A percentile compares a stretch with the other conserved stretches of the same genome.
These are phyloP conservation scores for Amanita rimosa DNA, from an alignment of 768 basidiomycete genomes.

Conservation along the genomic window DNA sequence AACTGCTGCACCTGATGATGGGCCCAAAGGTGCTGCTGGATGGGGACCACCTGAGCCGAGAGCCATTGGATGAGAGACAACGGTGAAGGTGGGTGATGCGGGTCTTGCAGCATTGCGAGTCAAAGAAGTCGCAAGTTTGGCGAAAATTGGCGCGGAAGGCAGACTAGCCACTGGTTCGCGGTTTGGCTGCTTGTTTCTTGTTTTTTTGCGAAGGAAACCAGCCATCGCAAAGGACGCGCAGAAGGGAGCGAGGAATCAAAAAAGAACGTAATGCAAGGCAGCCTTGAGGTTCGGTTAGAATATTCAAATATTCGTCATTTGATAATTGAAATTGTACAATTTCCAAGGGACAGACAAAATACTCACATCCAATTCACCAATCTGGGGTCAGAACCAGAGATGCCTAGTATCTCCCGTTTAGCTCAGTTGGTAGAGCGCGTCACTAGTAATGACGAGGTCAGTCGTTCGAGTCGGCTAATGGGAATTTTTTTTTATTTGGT, in stretches of 20 bases:
- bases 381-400: too few relatives aligned
- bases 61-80: constrained; percentile 25
- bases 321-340: too few relatives aligned
- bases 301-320: too few relatives aligned
- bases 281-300: constrained; percentile 1
- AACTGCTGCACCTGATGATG: not conserved
- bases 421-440: constrained; percentile 41
- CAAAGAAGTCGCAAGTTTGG: constrained; percentile 20
- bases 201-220: constrained; percentile 45
- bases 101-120: not conserved
- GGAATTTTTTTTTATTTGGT: constrained; percentile 3
- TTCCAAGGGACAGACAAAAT: too few relatives aligned
- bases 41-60: constrained; percentile 4
- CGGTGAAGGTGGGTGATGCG: not conserved
- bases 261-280: not conserved
- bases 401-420: constrained; percentile 1
- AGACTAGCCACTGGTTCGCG: too few relatives aligned
- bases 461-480: constrained; percentile 50
- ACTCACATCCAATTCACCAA: not conserved
- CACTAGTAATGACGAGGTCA: constrained; percentile 65
- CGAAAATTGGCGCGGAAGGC: constrained; percentile 28
- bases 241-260: not conserved
- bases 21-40: not conserved
- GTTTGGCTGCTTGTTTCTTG: constrained; percentile 19
- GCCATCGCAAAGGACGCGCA: constrained; percentile 26